Evolutionary conservation across 2,329 filamentous ascomycete genomes (phyloP).

Genomic region (Pochonia chlamydosporia): DNA sequence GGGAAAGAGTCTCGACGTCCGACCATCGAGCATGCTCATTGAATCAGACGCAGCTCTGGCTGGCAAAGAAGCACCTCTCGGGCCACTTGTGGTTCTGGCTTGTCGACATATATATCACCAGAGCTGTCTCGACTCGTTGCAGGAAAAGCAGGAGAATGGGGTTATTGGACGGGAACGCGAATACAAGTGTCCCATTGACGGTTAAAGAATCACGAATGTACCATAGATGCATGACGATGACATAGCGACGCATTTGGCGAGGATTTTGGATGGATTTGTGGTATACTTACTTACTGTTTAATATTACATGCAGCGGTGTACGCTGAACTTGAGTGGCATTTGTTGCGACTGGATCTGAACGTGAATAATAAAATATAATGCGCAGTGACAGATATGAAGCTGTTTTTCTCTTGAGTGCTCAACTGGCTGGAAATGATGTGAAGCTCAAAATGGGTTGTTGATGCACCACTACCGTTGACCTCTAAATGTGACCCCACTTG

Average conservation of each 20-base stretch:
- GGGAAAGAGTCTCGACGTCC: constrained; percentile 36
- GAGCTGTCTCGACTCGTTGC: constrained; percentile 61
- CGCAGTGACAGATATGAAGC: too few species aligned
- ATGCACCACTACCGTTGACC: background rate
- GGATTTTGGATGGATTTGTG: background rate
- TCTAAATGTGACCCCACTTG: too few species aligned
- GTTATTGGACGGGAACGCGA: constrained; percentile 41
- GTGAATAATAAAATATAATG: too few species aligned
- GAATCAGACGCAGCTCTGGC: constrained; percentile 20
- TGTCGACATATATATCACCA: constrained; percentile 68
- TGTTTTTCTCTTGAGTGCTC: too few species aligned
- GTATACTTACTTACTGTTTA: too few species aligned
- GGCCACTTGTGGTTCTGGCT: constrained; percentile 60
- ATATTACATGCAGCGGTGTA: too few species aligned
- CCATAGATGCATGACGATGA: constrained; percentile 5
- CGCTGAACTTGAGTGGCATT: too few species aligned
- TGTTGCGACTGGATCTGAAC: too few species aligned
- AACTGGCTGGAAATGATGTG: background rate
- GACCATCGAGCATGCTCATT: constrained; percentile 35
- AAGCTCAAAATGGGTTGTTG: background rate
- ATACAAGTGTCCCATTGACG: constrained; percentile 54
- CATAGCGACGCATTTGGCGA: constrained; percentile 1
- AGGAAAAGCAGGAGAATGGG: constrained; percentile 45
- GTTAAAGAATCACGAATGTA: constrained; percentile 24
- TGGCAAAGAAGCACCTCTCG: constrained; percentile 45